Conservation (phyloP, 805 yeast genomes). For the Saccharomycopsis fermentans region DNA sequence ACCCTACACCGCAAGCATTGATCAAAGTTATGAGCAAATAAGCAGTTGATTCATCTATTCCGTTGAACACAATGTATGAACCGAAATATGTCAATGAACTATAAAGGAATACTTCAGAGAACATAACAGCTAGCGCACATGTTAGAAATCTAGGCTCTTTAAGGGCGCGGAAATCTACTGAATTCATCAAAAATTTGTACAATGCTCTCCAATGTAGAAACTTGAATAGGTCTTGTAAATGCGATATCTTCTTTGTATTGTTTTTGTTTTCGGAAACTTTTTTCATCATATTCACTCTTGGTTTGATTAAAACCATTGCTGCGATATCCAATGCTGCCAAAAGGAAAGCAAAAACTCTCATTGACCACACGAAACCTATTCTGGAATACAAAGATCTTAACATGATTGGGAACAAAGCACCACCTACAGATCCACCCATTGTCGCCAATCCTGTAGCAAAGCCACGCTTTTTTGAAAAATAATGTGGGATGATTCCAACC, state of each 20-base stretch:
- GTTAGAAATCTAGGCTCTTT: slow-evolving; percentile 35
- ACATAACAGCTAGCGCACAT: slow-evolving; percentile 34
- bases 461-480: slow-evolving; percentile 35
- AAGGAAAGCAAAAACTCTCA: slow-evolving; percentile 38
- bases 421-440: slow-evolving; percentile 44
- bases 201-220: neutral
- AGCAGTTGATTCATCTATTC: slow-evolving; percentile 30
- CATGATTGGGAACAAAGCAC: slow-evolving; percentile 38
- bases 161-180: slow-evolving; percentile 24
- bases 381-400: slow-evolving; percentile 30
- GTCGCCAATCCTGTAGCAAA: slow-evolving; percentile 38
- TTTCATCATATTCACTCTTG: slow-evolving; percentile 21
- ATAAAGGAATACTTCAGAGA: slow-evolving; percentile 37
- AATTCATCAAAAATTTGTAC: neutral
- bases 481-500: slow-evolving; percentile 35
- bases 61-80: slow-evolving; percentile 39
- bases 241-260: slow-evolving; percentile 5
- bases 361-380: slow-evolving; percentile 46
- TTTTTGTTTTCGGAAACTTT: slow-evolving; percentile 16
- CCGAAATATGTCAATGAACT: slow-evolving; percentile 39
- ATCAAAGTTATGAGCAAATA: slow-evolving; percentile 34
- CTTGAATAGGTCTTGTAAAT: neutral
- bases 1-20: slow-evolving; percentile 27
- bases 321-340: slow-evolving; percentile 9
- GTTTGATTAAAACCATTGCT: slow-evolving; percentile 26